A percentile compares a stretch with the other conserved stretches of the same genome.
phyloP scores from a whole-genome alignment of 1,139 yeast genomes.

The Lodderomyces margitis region DNA sequence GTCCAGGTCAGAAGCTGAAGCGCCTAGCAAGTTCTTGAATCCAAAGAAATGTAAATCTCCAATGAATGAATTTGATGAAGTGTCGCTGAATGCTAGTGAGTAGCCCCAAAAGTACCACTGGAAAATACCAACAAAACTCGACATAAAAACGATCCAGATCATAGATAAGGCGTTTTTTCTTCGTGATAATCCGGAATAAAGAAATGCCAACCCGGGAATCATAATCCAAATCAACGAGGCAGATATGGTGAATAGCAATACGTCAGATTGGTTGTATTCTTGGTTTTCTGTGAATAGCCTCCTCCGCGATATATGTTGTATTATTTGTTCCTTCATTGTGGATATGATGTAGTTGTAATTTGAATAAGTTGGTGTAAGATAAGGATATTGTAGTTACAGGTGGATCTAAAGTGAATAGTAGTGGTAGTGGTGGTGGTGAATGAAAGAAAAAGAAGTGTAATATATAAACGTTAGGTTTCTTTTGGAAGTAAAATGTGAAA shows the following conservation, averaged over 20 bases:
- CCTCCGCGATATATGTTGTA: conserved; percentile 24
- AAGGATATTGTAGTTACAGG: no score
- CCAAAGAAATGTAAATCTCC: conserved; percentile 87
- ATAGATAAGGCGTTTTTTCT: conserved; percentile 87
- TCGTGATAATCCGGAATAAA: conserved; percentile 90
- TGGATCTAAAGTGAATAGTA: no score
- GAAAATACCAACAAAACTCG: conserved; percentile 74
- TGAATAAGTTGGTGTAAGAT: no score
- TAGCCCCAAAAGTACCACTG: conserved; percentile 99
- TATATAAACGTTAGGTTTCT: no score
- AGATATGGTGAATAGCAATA: conserved; percentile 50
- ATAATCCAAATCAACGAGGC: conserved; percentile 82
- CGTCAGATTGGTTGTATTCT: conserved; percentile 42
- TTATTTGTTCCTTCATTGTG: conserved; percentile 13
- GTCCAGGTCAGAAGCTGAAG: conserved; percentile 35
- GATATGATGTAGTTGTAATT: no score
- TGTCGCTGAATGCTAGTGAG: conserved; percentile 77
- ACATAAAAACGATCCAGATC: conserved; percentile 78
- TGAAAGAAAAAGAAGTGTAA: no score
- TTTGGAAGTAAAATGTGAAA: no score
- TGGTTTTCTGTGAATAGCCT: conserved; percentile 37
- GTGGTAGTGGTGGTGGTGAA: no score
- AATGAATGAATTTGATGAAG: conserved; percentile 78
- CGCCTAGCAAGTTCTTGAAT: conserved; percentile 66
- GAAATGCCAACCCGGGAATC: conserved; percentile 93